Evolutionary conservation across 768 basidiomycete species (phyloP), one percentile per base, ranked within the genome.

Genomic region (Podaxis pistillaris): DNA sequence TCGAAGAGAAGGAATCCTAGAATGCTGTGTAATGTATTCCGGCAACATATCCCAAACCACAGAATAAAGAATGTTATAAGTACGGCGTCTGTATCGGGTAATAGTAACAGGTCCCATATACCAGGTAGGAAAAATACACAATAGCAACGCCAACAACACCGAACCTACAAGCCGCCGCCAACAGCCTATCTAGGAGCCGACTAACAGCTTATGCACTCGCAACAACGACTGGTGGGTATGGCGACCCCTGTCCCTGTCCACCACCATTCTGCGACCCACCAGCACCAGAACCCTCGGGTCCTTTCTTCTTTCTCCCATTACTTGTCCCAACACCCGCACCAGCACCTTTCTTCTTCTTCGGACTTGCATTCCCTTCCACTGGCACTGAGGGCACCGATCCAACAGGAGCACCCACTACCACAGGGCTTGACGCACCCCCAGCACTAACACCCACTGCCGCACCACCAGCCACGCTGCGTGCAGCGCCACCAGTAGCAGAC

Each of bases 231-330:
- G 73, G 64, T 19, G 74, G 72, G 44, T 70, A 61, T 1, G 65
- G 51, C 17, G 44, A 66, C 62, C 54, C 66, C 37, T 67, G 66
- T 36, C 64, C 64, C 36, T 62, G 68, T 53, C 62, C 63, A 60
- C 53, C 50, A 3, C 64, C 68, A 37, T 53, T 51, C 36, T 36
- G 54, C 26, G 28, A 22, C 9, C 46, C 65, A 28, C 51, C n/a
- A 37, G 49, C 65, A 37, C 51, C n/a, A 44, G 49, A 17, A 26
- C 47, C 58, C 26, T 60, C 71, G 17, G 68, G 66, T 22, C 59
- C 56, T 69, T 75, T 82, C 75, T 82, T 82, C 77, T 84, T 83
- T 64, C 78, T 71, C 63, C 80, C 80, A 68, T 78, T 79, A 49
- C 79, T 80, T 33, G 75, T 72, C 37, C 80, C 81, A 44, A 79